Percentiles rank a stretch among this genome's conserved stretches.
Evolutionary conservation across 2,329 filamentous ascomycete genomes (phyloP).

Genomic region (Diaporthe destruens): DNA sequence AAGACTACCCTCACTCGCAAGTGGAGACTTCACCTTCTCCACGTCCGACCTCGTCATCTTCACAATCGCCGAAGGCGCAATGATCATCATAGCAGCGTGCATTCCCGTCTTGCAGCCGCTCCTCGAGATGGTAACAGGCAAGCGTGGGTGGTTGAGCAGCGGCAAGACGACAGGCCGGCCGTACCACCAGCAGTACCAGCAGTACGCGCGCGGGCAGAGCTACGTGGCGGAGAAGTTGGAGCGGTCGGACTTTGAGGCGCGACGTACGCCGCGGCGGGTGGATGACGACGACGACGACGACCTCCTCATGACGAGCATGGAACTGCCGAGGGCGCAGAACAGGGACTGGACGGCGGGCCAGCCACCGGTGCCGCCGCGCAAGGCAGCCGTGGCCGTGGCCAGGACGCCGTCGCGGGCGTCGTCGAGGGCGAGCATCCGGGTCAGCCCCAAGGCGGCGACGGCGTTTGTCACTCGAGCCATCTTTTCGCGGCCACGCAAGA

Average conservation of each 20-base stretch:
- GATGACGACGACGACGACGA: conserved; percentile 22
- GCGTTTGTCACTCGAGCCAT: background rate
- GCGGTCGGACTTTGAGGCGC: conserved; percentile 21
- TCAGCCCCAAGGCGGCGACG: background rate
- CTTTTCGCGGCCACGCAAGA: conserved; percentile 15
- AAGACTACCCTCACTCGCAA: conserved; percentile 46
- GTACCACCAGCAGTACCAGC: conserved; percentile 30
- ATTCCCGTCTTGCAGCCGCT: conserved; percentile 53
- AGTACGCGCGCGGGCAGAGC: conserved; percentile 4
- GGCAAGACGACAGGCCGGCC: conserved; percentile 31
- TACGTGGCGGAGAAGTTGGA: conserved; percentile 19
- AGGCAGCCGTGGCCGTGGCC: conserved; percentile 2
- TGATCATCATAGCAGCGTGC: conserved; percentile 53
- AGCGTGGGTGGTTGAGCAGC: conserved; percentile 32
- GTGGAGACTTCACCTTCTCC: conserved; percentile 49
- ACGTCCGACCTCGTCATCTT: conserved; percentile 56
- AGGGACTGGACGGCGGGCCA: conserved; percentile 5
- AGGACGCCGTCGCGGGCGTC: conserved; percentile 24
- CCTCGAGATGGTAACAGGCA: conserved; percentile 46
- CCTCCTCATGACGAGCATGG: conserved; percentile 21
- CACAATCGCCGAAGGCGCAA: conserved; percentile 55
- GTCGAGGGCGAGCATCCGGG: conserved; percentile 22
- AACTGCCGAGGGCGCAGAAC: conserved; percentile 1
- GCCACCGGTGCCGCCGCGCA: background rate
- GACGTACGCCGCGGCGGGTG: background rate